phyloP scores from a whole-genome alignment of 176 grass and related monocot species.

The Canna indica region DNA sequence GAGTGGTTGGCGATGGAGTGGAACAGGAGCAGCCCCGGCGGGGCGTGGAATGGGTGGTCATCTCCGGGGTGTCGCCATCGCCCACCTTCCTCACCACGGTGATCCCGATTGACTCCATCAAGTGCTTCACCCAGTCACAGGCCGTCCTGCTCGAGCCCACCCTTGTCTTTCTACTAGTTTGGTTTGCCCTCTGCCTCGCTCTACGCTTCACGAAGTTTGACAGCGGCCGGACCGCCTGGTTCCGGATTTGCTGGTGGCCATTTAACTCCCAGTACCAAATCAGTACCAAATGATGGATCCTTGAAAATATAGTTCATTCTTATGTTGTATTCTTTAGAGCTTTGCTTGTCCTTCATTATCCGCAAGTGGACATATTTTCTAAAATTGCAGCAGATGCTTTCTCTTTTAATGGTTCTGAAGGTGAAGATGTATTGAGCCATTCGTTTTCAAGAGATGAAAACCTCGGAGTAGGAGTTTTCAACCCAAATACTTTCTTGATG shows the following conservation, averaged over 20 bases:
- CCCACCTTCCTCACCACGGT: slow-evolving; percentile 63
- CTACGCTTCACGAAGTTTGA: slow-evolving; percentile 31
- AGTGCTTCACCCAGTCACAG: slow-evolving; percentile 86
- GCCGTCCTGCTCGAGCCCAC: slow-evolving; percentile 63
- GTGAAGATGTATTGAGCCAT: slow-evolving; percentile 32
- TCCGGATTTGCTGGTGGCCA: slow-evolving; percentile 54
- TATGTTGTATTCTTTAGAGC: background rate
- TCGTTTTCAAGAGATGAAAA: slow-evolving; percentile 23
- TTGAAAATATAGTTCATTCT: background rate
- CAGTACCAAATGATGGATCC: background rate
- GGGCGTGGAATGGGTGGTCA: slow-evolving; percentile 51
- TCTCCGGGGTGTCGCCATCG: slow-evolving; percentile 35
- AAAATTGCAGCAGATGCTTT: slow-evolving; percentile 34
- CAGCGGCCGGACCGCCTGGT: slow-evolving; percentile 28
- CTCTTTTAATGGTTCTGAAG: slow-evolving; percentile 59
- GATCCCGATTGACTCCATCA: slow-evolving; percentile 55
- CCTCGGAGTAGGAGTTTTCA: slow-evolving; percentile 33
- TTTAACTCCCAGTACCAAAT: too few species aligned
- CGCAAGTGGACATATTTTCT: background rate
- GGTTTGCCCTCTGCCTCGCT: slow-evolving; percentile 62
- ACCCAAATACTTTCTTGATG: slow-evolving; percentile 1
- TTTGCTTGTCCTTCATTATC: background rate
- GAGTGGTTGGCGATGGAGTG: background rate
- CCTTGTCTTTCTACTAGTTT: slow-evolving; percentile 41
- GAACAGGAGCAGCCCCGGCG: background rate